Evolutionary conservation across 371 early-diverging fungal species (phyloP).

Genomic region (Lichtheimia ramosa): DNA sequence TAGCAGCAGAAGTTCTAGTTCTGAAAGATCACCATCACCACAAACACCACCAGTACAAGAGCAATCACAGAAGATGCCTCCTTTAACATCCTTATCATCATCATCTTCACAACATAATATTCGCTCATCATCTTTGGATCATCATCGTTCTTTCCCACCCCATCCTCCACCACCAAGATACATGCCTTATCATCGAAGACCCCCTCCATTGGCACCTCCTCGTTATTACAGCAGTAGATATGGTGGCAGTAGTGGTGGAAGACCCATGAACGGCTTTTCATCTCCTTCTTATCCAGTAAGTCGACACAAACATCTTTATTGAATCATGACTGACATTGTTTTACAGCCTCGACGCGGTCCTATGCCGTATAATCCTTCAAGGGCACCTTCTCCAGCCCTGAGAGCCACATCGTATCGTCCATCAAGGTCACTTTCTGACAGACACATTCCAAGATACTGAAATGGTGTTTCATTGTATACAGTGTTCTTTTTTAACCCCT

Average conservation of each 20-base stretch:
- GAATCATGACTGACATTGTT: not conserved
- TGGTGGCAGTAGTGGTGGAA: not conserved
- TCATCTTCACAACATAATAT: not conserved
- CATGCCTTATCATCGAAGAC: slow-evolving; percentile 1
- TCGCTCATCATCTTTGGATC: not conserved
- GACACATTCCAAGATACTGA: slow-evolving; percentile 29
- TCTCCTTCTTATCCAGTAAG: slow-evolving; percentile 9
- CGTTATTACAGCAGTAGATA: slow-evolving; percentile 6
- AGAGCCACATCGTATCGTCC: slow-evolving; percentile 16
- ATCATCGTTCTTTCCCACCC: slow-evolving; percentile 5
- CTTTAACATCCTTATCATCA: slow-evolving; percentile 1
- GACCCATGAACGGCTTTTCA: slow-evolving; percentile 6
- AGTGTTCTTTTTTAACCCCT: not conserved
- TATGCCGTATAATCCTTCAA: slow-evolving; percentile 8
- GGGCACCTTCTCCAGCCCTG: slow-evolving; percentile 19
- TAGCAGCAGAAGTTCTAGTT: slow-evolving; percentile 5
- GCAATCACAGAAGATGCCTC: not conserved
- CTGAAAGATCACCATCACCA: slow-evolving; percentile 5
- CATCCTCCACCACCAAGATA: slow-evolving; percentile 5
- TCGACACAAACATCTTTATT: too few relatives aligned
- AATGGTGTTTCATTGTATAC: not conserved
- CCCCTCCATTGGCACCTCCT: slow-evolving; percentile 1
- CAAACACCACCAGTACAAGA: not conserved
- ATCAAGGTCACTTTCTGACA: slow-evolving; percentile 21
- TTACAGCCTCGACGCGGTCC: slow-evolving; percentile 27